phyloP scores from a whole-genome alignment of 768 basidiomycete genomes.

The Russula sp. region DNA sequence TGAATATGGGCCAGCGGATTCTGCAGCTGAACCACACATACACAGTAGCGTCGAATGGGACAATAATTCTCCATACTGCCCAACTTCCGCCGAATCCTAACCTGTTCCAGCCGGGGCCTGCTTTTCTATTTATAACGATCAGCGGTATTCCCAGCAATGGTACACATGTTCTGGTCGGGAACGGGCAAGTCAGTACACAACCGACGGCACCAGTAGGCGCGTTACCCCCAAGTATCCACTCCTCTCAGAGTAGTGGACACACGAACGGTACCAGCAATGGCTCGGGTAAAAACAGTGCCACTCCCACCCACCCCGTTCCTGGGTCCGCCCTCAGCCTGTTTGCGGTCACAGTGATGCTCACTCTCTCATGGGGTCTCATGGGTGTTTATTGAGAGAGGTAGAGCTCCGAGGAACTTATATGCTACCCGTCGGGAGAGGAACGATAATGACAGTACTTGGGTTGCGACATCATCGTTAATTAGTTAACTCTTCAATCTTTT shows the following conservation, averaged over 20 bases:
- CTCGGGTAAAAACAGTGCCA: background rate
- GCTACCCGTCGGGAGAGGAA: too few relatives aligned
- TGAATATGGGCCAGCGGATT: conserved; percentile 83
- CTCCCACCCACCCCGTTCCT: background rate
- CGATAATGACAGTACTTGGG: too few relatives aligned
- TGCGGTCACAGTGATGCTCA: background rate
- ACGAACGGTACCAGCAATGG: background rate
- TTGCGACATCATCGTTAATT: too few relatives aligned
- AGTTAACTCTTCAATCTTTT: too few relatives aligned
- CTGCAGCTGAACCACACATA: conserved; percentile 82
- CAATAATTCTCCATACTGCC: conserved; percentile 69
- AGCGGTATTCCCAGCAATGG: conserved; percentile 81
- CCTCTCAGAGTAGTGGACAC: background rate
- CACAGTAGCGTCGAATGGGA: conserved; percentile 70
- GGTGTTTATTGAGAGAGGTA: too few relatives aligned
- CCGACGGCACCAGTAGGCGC: conserved; percentile 36
- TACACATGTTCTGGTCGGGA: conserved; percentile 69
- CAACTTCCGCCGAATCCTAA: conserved; percentile 82
- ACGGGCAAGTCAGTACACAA: conserved; percentile 69
- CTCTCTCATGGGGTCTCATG: background rate
- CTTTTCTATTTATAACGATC: conserved; percentile 73
- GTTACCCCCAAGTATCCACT: conserved; percentile 44
- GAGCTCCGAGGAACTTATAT: too few relatives aligned
- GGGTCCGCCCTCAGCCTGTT: background rate
- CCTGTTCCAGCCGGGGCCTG: conserved; percentile 85